These are phyloP conservation scores for Microdochium trichocladiopsis DNA, from an alignment of 2,329 filamentous ascomycete genomes.

Conservation along the genomic window DNA sequence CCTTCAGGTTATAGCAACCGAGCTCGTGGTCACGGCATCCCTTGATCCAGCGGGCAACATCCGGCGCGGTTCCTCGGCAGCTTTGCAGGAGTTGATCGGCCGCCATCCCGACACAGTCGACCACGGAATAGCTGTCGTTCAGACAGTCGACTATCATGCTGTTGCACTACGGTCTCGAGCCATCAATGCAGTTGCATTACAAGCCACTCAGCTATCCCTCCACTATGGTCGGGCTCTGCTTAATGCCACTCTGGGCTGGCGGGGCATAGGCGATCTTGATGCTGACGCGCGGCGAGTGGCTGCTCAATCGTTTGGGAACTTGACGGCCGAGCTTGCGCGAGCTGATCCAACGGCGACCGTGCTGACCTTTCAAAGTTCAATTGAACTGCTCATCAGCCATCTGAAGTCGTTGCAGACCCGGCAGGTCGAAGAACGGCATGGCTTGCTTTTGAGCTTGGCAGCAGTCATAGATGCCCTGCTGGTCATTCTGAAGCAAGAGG, in stretches of 20 bases:
- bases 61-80: constrained; percentile 83
- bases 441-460: constrained; percentile 55
- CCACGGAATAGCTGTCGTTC: constrained; percentile 79
- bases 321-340: constrained; percentile 36
- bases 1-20: constrained; percentile 71
- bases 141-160: constrained; percentile 86
- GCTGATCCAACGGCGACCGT: constrained; percentile 12
- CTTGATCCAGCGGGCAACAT: constrained; percentile 92
- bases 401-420: constrained; percentile 41
- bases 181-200: constrained; percentile 67
- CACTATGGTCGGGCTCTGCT: constrained; percentile 67
- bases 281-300: constrained; percentile 65
- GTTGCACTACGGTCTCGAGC: constrained; percentile 83
- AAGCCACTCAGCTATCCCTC: constrained; percentile 57
- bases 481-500: not conserved
- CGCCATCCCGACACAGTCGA: constrained; percentile 80
- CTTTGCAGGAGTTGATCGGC: constrained; percentile 87
- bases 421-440: constrained; percentile 65
- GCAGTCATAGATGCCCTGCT: constrained; percentile 42
- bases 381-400: constrained; percentile 34
- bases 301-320: constrained; percentile 58
- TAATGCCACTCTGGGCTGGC: constrained; percentile 71
- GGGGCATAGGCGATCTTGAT: constrained; percentile 79
- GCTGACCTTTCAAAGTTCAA: constrained; percentile 20
- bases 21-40: constrained; percentile 74